Evolutionary conservation across 306 rosid species (phyloP).

Genomic region (Sophora flavescens): DNA sequence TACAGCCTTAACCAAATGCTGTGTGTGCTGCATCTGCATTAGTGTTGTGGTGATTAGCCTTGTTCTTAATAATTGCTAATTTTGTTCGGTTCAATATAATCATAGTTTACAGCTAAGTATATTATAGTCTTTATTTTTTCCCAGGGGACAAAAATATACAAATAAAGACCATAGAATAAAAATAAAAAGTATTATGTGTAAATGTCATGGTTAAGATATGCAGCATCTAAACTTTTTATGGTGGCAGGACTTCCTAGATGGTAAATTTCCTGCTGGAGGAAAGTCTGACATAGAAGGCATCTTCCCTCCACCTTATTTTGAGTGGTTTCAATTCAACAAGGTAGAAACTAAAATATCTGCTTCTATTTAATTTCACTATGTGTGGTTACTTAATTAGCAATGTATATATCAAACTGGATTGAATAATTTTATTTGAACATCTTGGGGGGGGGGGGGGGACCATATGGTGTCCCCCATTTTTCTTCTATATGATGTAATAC

Average conservation of each 20-base stretch:
- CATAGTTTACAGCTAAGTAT: background rate
- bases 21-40: background rate
- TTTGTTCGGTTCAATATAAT: background rate
- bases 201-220: background rate
- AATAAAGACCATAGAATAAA: background rate
- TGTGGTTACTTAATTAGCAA: background rate
- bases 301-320: constrained; percentile 86
- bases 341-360: constrained; percentile 42
- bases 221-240: background rate
- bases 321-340: constrained; percentile 91
- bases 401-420: constrained; percentile 1
- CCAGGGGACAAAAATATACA: background rate
- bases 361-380: background rate
- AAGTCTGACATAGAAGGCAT: constrained; percentile 89
- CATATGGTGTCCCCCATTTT: too few species aligned
- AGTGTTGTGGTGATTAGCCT: background rate
- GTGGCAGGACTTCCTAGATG: constrained; percentile 76
- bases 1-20: background rate
- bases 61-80: background rate
- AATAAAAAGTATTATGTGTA: background rate
- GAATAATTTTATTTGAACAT: too few species aligned
- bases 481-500: too few species aligned
- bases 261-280: constrained; percentile 81
- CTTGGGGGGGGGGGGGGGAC: too few species aligned
- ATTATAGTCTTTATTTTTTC: background rate